phyloP scores from a whole-genome alignment of 139 green algal genomes.

The Chlamydomonas incerta region DNA sequence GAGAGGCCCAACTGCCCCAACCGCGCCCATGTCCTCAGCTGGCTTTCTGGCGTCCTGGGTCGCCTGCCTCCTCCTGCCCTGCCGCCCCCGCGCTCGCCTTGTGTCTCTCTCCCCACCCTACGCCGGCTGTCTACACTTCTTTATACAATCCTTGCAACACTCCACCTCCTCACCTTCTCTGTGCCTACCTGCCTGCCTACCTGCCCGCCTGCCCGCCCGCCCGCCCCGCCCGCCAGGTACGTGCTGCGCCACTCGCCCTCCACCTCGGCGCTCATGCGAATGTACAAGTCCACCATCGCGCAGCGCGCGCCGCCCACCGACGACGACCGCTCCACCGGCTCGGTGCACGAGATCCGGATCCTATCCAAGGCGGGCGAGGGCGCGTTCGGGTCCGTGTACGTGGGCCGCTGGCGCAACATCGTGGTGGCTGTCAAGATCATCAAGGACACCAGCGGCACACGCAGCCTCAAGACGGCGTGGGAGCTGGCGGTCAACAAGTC shows the following conservation, averaged over 20 bases:
- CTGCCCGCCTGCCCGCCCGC: too few relatives aligned
- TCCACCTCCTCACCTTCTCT: too few relatives aligned
- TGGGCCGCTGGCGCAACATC: slow-evolving; percentile 42
- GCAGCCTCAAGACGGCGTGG: slow-evolving; percentile 36
- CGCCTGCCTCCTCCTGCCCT: not conserved
- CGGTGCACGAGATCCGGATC: slow-evolving; percentile 39
- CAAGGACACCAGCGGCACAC: slow-evolving; percentile 27
- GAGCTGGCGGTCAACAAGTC: slow-evolving; percentile 44
- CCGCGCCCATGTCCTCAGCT: too few relatives aligned
- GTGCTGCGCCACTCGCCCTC: slow-evolving; percentile 42
- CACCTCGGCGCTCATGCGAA: slow-evolving; percentile 32
- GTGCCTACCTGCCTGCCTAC: too few relatives aligned
- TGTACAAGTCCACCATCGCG: slow-evolving; percentile 42
- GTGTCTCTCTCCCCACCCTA: too few relatives aligned
- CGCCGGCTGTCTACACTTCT: too few relatives aligned
- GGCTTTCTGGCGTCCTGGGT: too few relatives aligned
- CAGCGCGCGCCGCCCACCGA: slow-evolving; percentile 19
- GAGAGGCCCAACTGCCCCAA: too few relatives aligned
- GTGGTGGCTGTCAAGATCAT: slow-evolving; percentile 47
- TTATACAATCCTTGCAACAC: too few relatives aligned
- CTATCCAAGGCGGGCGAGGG: slow-evolving; percentile 37
- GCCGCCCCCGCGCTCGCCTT: too few relatives aligned
- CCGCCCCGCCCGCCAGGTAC: too few relatives aligned
- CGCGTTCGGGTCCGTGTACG: slow-evolving; percentile 41
- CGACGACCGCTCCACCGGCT: slow-evolving; percentile 8